phyloP scores from a whole-genome alignment of 768 basidiomycete genomes.

The Leccinum incarnatum region DNA sequence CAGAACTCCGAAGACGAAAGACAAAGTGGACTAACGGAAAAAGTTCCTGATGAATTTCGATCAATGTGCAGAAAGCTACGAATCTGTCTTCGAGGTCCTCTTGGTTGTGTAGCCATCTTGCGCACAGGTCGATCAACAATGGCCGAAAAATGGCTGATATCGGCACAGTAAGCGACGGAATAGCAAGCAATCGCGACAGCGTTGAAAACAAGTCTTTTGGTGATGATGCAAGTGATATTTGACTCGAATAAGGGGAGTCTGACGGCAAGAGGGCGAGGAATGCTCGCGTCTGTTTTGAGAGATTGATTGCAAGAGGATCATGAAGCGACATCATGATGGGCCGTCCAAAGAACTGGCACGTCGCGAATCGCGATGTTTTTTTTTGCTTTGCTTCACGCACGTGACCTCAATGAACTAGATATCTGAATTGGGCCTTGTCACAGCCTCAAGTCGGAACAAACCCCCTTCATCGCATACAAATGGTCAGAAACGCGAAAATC shows the following conservation, averaged over 20 bases:
- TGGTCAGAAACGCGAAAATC: slow-evolving; percentile 18
- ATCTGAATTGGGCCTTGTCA: neutral
- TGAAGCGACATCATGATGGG: slow-evolving; percentile 10
- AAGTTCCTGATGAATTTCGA: slow-evolving; percentile 69
- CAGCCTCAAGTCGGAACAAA: neutral
- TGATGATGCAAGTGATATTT: slow-evolving; percentile 40
- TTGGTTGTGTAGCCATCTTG: slow-evolving; percentile 69
- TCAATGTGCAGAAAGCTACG: slow-evolving; percentile 56
- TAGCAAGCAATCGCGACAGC: slow-evolving; percentile 58
- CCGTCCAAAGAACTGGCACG: neutral
- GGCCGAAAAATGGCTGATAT: slow-evolving; percentile 74
- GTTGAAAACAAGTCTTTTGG: slow-evolving; percentile 45
- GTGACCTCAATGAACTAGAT: slow-evolving; percentile 1
- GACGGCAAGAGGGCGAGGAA: slow-evolving; percentile 46
- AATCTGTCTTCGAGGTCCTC: slow-evolving; percentile 50
- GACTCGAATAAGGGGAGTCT: slow-evolving; percentile 37
- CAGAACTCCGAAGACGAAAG: slow-evolving; percentile 3
- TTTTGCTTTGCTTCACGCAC: no score
- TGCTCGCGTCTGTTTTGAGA: slow-evolving; percentile 48
- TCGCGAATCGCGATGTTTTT: neutral
- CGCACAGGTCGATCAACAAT: slow-evolving; percentile 73
- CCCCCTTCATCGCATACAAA: slow-evolving; percentile 5
- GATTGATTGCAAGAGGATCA: slow-evolving; percentile 54
- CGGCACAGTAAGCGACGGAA: slow-evolving; percentile 58
- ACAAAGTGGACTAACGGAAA: slow-evolving; percentile 53